phyloP scores from a whole-genome alignment of 805 yeast genomes.

The Saccharomycopsis olivae region DNA sequence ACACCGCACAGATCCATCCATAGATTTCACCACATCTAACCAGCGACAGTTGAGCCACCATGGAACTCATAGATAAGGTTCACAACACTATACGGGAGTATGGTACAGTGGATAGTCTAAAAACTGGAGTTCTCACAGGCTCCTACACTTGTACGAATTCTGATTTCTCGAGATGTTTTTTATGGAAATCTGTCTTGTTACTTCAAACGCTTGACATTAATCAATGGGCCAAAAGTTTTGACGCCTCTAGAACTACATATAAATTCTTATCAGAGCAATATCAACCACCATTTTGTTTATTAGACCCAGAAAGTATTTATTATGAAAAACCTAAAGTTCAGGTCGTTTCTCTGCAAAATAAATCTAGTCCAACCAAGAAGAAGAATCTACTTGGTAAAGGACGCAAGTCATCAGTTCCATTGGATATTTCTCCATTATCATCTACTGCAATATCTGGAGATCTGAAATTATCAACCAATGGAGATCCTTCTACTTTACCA shows the following conservation, averaged over 20 bases:
- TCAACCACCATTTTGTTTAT: conserved; percentile 3
- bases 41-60: too few species aligned
- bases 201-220: conserved; percentile 7
- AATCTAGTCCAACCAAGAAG: neutral
- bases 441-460: neutral
- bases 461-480: neutral
- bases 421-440: neutral
- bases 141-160: conserved; percentile 3
- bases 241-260: conserved; percentile 6
- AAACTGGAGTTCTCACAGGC: conserved; percentile 14
- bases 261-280: conserved; percentile 5
- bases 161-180: conserved; percentile 12
- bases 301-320: conserved; percentile 6
- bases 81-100: conserved; percentile 8
- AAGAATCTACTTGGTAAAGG: neutral
- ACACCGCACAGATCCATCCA: too few species aligned
- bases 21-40: too few species aligned
- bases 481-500: neutral
- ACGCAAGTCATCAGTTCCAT: neutral
- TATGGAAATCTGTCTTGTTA: conserved; percentile 15
- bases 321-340: conserved; percentile 1
- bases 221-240: conserved; percentile 5
- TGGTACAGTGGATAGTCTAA: conserved; percentile 8
- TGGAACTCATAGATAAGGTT: conserved; percentile 4
- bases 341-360: neutral